Conservation (phyloP, 2,329 filamentous ascomycete genomes). For the Penicillium sp. region DNA sequence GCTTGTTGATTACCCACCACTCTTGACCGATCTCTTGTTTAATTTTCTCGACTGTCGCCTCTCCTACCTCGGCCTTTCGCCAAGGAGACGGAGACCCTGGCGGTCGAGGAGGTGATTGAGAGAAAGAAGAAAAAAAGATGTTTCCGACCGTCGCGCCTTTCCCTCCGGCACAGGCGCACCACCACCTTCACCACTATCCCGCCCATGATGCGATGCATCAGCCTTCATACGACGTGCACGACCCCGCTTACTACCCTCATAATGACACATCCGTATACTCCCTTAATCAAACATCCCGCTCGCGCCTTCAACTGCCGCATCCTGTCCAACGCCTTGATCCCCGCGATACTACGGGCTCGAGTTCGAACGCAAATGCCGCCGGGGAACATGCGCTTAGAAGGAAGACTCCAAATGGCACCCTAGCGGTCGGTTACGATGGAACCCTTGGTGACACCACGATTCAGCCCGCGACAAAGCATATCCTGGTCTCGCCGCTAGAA, state of each 20-base stretch:
- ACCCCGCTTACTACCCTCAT: conserved; percentile 22
- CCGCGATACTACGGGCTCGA: conserved; percentile 25
- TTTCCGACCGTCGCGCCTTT: conserved; percentile 46
- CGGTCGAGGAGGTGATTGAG: conserved; percentile 15
- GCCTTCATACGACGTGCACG: conserved; percentile 29
- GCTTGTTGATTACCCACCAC: conserved; percentile 33
- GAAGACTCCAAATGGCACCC: conserved; percentile 90
- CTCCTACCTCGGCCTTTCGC: conserved; percentile 11
- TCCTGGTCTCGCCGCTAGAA: conserved; percentile 62
- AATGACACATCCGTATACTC: conserved; percentile 26
- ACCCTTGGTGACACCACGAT: conserved; percentile 67
- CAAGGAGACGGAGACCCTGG: conserved; percentile 11
- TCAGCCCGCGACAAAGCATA: conserved; percentile 74
- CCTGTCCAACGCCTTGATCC: conserved; percentile 36
- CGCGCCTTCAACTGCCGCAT: conserved; percentile 37
- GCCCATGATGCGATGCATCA: conserved; percentile 28
- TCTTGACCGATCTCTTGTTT: conserved; percentile 21
- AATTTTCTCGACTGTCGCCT: conserved; percentile 18
- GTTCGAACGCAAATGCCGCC: conserved; percentile 20
- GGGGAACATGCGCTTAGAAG: conserved; percentile 74
- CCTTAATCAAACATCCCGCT: conserved; percentile 28
- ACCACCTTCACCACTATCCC: conserved; percentile 33
- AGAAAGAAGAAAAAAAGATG: conserved; percentile 36
- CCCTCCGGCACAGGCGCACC: conserved; percentile 41
- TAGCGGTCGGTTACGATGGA: conserved; percentile 87